phyloP scores from a whole-genome alignment of 192 early-diverging fungal species.

The Geosiphon pyriformis region DNA sequence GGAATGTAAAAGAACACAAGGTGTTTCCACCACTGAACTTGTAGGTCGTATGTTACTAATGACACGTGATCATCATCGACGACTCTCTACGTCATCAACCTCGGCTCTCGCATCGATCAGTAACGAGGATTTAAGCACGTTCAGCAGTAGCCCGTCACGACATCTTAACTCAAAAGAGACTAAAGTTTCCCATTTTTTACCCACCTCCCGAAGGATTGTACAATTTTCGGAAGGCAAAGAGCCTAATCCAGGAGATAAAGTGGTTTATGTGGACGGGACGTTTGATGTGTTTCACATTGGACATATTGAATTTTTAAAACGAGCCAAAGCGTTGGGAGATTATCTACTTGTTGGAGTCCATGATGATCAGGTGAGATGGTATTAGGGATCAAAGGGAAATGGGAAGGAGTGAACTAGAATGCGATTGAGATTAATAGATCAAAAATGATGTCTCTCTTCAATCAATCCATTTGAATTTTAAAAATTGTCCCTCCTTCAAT shows the following conservation, averaged over 20 bases:
- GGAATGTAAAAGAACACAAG: slow-evolving; percentile 94
- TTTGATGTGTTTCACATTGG: slow-evolving; percentile 95
- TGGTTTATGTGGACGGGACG: slow-evolving; percentile 93
- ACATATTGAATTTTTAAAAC: slow-evolving; percentile 91
- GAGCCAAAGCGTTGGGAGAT: slow-evolving; percentile 78
- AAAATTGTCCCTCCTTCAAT: not conserved
- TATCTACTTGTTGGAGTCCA: slow-evolving; percentile 92
- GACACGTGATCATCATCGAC: slow-evolving; percentile 82
- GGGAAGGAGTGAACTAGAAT: not conserved
- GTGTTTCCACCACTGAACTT: slow-evolving; percentile 95
- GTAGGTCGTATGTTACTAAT: slow-evolving; percentile 93
- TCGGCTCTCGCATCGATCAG: slow-evolving; percentile 51
- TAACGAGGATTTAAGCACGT: slow-evolving; percentile 55
- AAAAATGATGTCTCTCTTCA: too few species aligned
- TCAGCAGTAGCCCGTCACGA: slow-evolving; percentile 46
- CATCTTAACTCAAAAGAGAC: slow-evolving; percentile 37
- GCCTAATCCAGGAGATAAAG: slow-evolving; percentile 67
- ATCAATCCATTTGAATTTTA: too few species aligned
- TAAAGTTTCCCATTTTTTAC: slow-evolving; percentile 80
- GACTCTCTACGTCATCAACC: slow-evolving; percentile 38
- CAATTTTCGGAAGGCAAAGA: slow-evolving; percentile 85
- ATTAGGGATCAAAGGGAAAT: not conserved
- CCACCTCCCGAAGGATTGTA: slow-evolving; percentile 79
- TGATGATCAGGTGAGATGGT: slow-evolving; percentile 72
- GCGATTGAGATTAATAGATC: too few species aligned